A percentile compares a stretch with the other conserved stretches of the same genome.
phyloP scores from a whole-genome alignment of 768 basidiomycete genomes.

The Clitopilus passeckerianus region DNA sequence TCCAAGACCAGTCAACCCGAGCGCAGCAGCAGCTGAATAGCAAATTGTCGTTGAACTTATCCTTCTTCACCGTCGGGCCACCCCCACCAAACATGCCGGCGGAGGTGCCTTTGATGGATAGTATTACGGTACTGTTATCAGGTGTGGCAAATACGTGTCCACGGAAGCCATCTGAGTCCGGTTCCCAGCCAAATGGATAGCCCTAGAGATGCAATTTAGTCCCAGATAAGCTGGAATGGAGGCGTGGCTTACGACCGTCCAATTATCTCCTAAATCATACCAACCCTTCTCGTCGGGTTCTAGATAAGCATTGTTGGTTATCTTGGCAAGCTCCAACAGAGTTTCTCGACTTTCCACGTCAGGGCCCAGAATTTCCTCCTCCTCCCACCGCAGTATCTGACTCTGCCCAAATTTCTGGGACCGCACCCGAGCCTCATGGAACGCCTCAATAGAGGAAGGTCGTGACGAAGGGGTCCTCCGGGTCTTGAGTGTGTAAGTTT shows the following conservation, averaged over 20 bases:
- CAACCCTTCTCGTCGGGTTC: constrained; percentile 57
- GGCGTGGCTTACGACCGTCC: constrained; percentile 44
- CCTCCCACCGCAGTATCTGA: constrained; percentile 59
- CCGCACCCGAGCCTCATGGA: constrained; percentile 36
- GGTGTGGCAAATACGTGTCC: constrained; percentile 87
- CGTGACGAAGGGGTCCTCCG: constrained; percentile 32
- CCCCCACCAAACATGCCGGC: constrained; percentile 66
- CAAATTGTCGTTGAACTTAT: constrained; percentile 91
- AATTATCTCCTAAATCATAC: constrained; percentile 70
- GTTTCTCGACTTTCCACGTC: constrained; percentile 75
- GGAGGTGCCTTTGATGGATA: constrained; percentile 95
- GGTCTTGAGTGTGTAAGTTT: constrained; percentile 31
- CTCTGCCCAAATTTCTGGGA: constrained; percentile 44
- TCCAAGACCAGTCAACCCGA: constrained; percentile 88
- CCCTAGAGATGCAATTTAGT: constrained; percentile 32
- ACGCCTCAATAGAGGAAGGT: constrained; percentile 43
- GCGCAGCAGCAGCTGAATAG: constrained; percentile 96
- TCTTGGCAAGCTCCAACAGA: constrained; percentile 82
- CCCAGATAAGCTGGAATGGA: neutral
- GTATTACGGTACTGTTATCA: constrained; percentile 79
- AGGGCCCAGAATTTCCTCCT: constrained; percentile 67
- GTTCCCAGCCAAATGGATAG: constrained; percentile 90
- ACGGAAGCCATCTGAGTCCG: constrained; percentile 80
- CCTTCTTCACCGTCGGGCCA: constrained; percentile 85
- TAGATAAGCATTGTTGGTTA: constrained; percentile 91